These are phyloP conservation scores for Hanseniaspora guilliermondii DNA, from an alignment of 805 yeast species.

Conservation along the genomic window DNA sequence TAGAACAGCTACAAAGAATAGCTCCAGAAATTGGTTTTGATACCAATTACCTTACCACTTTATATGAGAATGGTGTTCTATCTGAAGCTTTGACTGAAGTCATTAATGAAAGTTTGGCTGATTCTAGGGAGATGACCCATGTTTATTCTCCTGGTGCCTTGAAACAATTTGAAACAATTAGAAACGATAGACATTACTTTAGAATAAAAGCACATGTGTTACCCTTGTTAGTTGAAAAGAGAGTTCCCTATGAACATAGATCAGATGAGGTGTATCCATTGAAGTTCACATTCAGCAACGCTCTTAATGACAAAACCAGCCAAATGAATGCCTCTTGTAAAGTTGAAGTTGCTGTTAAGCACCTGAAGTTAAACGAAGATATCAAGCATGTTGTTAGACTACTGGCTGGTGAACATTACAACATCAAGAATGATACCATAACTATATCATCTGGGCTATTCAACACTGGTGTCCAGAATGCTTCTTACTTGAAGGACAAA, in stretches of 20 bases:
- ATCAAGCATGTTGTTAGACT: constrained; percentile 66
- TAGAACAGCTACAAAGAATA: constrained; percentile 44
- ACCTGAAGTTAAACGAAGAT: constrained; percentile 36
- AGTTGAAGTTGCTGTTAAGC: constrained; percentile 39
- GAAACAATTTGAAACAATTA: constrained; percentile 53
- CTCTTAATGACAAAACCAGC: constrained; percentile 59
- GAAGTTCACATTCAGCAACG: constrained; percentile 58
- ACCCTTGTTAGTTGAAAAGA: constrained; percentile 68
- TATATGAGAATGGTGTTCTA: constrained; percentile 30
- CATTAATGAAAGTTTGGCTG: constrained; percentile 31
- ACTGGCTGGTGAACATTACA: constrained; percentile 66
- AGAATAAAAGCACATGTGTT: constrained; percentile 85
- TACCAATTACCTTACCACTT: constrained; percentile 24
- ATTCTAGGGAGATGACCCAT: constrained; percentile 26
- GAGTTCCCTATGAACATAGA: constrained; percentile 51
- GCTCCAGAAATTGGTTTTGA: constrained; percentile 33
- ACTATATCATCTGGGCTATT: constrained; percentile 54
- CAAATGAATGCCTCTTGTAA: constrained; percentile 48
- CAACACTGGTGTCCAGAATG: constrained; percentile 75
- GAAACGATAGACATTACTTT: constrained; percentile 63
- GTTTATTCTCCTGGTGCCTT: constrained; percentile 54
- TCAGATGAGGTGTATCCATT: constrained; percentile 39
- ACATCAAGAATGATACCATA: constrained; percentile 45
- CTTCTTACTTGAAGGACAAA: constrained; percentile 54
- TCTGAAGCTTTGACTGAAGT: constrained; percentile 10